A percentile compares a stretch with the other conserved stretches of the same genome.
Conservation (phyloP, 2,329 filamentous ascomycete species). For the Alternaria postmessia region DNA sequence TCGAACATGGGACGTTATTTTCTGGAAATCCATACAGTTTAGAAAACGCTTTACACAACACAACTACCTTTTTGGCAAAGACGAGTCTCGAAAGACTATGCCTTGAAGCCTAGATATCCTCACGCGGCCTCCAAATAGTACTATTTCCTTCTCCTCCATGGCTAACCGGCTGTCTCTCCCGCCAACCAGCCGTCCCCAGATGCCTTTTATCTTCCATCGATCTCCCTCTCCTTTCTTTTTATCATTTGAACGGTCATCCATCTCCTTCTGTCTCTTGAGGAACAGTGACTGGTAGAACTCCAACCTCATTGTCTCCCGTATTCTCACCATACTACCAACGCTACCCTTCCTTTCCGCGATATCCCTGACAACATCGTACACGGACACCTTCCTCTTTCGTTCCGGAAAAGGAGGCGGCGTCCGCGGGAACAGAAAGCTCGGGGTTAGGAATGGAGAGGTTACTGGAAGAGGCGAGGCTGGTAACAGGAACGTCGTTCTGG, state of each 20-base stretch:
- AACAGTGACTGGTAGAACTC: conserved; percentile 19
- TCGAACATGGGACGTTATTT: neutral
- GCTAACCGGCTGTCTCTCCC: neutral
- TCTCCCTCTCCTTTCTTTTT: neutral
- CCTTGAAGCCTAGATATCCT: neutral
- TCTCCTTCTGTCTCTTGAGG: conserved; percentile 7
- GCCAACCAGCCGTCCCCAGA: neutral
- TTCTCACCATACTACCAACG: conserved; percentile 4
- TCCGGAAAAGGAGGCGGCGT: conserved; percentile 15
- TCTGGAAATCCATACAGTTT: neutral
- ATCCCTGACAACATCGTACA: neutral
- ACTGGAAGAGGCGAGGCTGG: neutral
- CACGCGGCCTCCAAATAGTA: neutral
- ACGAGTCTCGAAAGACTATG: neutral
- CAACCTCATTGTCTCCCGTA: conserved; percentile 7
- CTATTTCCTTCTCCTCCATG: neutral
- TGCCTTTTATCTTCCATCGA: neutral
- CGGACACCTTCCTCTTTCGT: neutral
- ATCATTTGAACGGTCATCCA: neutral
- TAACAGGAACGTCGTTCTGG: conserved; percentile 1
- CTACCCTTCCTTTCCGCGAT: conserved; percentile 4
- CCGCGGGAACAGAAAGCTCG: conserved; percentile 23
- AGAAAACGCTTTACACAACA: neutral
- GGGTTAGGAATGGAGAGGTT: conserved; percentile 11
- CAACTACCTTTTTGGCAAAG: neutral